phyloP scores from a whole-genome alignment of 2,329 filamentous ascomycete species.

The Stemphylium vesicarium region DNA sequence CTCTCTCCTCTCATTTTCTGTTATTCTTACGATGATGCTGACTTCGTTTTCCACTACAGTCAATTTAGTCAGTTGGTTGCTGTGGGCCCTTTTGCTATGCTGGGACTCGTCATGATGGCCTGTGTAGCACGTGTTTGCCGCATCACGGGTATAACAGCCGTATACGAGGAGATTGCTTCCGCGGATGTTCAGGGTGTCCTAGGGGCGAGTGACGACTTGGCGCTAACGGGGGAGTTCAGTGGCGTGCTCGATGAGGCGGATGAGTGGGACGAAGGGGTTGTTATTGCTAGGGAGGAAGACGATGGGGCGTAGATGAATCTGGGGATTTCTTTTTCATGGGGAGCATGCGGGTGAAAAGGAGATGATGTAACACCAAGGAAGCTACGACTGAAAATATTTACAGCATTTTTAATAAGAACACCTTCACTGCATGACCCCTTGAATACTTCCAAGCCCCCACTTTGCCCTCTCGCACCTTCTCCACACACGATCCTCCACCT shows the following conservation, averaged over 20 bases:
- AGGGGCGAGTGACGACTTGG: slow-evolving; percentile 51
- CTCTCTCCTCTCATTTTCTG: not conserved
- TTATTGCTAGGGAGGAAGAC: slow-evolving; percentile 30
- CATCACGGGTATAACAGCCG: slow-evolving; percentile 50
- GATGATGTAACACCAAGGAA: too few relatives aligned
- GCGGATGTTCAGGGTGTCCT: slow-evolving; percentile 52
- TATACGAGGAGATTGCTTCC: slow-evolving; percentile 52
- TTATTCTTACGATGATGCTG: not conserved
- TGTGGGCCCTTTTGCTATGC: slow-evolving; percentile 53
- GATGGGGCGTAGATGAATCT: not conserved
- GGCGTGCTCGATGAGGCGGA: slow-evolving; percentile 34
- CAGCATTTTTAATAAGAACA: too few relatives aligned
- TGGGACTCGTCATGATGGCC: slow-evolving; percentile 55
- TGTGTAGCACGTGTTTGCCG: slow-evolving; percentile 50
- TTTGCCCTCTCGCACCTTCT: too few relatives aligned
- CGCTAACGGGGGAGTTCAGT: slow-evolving; percentile 41
- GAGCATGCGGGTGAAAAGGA: too few relatives aligned
- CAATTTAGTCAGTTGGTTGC: slow-evolving; percentile 55
- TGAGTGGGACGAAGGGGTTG: slow-evolving; percentile 40
- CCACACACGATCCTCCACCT: too few relatives aligned
- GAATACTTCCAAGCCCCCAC: too few relatives aligned
- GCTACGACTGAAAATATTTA: too few relatives aligned
- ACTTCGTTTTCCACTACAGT: slow-evolving; percentile 18
- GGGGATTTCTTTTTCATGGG: too few relatives aligned
- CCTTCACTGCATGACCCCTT: too few relatives aligned